These are phyloP conservation scores for Blastomyces parvus DNA, from an alignment of 2,329 filamentous ascomycete genomes.

Conservation along the genomic window DNA sequence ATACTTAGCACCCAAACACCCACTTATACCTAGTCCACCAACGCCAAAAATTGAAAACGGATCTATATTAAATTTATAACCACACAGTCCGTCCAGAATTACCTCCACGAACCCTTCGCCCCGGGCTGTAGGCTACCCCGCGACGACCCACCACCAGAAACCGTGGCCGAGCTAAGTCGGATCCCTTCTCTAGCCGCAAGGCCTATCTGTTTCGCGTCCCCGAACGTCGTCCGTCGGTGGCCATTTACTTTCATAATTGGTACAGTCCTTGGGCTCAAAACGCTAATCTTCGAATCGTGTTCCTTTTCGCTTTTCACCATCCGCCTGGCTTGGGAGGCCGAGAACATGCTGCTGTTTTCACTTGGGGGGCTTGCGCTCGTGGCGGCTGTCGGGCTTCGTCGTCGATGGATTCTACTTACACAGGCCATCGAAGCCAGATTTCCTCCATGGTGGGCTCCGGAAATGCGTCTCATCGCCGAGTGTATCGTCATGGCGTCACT, in stretches of 20 bases:
- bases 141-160: constrained; percentile 26
- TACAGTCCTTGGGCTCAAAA: constrained; percentile 52
- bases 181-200: constrained; percentile 31
- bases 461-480: constrained; percentile 48
- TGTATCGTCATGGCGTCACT: constrained; percentile 47
- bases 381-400: constrained; percentile 47
- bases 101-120: constrained; percentile 24
- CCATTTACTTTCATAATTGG: constrained; percentile 48
- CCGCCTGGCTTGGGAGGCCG: constrained; percentile 54
- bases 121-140: constrained; percentile 24
- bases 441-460: constrained; percentile 33
- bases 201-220: constrained; percentile 33
- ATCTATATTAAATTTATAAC: constrained; percentile 2
- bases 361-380: constrained; percentile 42
- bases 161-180: constrained; percentile 31
- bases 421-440: constrained; percentile 31
- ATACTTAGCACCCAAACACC: constrained; percentile 4
- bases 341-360: constrained; percentile 52
- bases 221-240: constrained; percentile 35
- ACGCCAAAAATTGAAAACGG: constrained; percentile 9
- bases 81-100: constrained; percentile 7
- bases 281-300: constrained; percentile 45
- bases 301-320: constrained; percentile 57
- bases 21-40: constrained; percentile 1
- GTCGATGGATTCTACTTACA: constrained; percentile 39